Base-by-base conservation (phyloP, 2,329 filamentous ascomycete genomes). In the Hymenotorrendiella dingleyae region DNA sequence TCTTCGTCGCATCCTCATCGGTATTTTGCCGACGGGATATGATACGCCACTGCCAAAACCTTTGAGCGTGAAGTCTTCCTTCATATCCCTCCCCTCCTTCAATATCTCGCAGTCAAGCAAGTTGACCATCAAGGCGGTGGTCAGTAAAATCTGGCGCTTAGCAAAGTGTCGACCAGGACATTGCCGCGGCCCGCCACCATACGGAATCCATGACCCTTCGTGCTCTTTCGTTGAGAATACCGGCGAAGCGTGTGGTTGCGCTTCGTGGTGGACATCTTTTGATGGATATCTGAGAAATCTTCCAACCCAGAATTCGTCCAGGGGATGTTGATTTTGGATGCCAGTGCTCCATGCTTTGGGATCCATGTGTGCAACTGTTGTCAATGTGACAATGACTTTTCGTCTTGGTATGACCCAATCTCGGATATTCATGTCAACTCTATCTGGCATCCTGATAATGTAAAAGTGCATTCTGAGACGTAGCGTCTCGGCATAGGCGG, bases 331-430 rank as follows among this genome's bases (percentile, higher is more conserved):
- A 17, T 21, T 34, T 10, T 34, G 20, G 9, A 12, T 6, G 17
- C 30, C 30, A 21, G 30, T 34, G 10, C 22, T 19, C 30, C 30
- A 34, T 10, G 30, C 17, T 21, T 21, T 12, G 9, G 30, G 8
- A 21, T 34, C 30, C 30, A 34, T 34, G 17, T 34, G 30, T 34
- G 30, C 30, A 34, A 34, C 17, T 34, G 30, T 34, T 11, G 30
- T 34, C 17, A 20, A 12, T 21, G 30, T 34, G 14, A 34, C 30
- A 21, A 34, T 34, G 17, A 34, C 17, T 12, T 34, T 34, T 34
- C 30, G 14, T 6, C 16, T 34, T 34, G 17, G 30, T 6, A 34
- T 34, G 4, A 34, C 4, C 30, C 30, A 34, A 4, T 34, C 9
- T 12, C 30, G 4, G 17, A 34, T 34, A 6, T 34, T 34, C 3